phyloP scores from a whole-genome alignment of 257 asterid species.

The Thymus mandschuricus region DNA sequence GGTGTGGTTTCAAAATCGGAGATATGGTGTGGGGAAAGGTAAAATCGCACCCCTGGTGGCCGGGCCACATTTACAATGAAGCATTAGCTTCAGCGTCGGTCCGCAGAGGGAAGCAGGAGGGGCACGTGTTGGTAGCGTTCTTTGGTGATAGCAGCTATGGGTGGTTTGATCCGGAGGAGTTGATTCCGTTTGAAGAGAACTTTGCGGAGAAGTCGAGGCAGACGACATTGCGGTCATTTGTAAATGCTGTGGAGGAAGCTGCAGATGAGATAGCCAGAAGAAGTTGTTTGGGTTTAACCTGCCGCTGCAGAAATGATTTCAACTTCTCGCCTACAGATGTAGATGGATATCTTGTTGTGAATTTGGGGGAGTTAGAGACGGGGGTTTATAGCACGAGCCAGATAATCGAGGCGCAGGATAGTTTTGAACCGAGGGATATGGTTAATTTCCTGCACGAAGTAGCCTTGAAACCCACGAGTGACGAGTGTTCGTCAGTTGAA shows the following conservation, averaged over 20 bases:
- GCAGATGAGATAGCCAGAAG: constrained; percentile 74
- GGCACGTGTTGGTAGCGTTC: constrained; percentile 87
- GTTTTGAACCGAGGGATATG: constrained; percentile 58
- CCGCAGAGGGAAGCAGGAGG: constrained; percentile 69
- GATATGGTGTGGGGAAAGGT: constrained; percentile 99
- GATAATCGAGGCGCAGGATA: constrained; percentile 61
- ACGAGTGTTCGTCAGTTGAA: constrained; percentile 41
- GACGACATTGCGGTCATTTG: constrained; percentile 48
- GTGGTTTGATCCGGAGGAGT: constrained; percentile 84
- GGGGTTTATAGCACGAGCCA: constrained; percentile 60
- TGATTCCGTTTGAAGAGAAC: constrained; percentile 75
- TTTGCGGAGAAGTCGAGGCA: constrained; percentile 74
- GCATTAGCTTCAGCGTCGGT: constrained; percentile 71
- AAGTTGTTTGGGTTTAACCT: constrained; percentile 70
- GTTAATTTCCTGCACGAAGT: constrained; percentile 52
- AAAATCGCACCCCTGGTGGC: constrained; percentile 99
- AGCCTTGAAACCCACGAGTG: constrained; percentile 60
- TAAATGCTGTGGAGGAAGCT: constrained; percentile 83
- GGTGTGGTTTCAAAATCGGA: constrained; percentile 71
- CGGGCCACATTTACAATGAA: constrained; percentile 82
- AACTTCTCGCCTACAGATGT: constrained; percentile 55
- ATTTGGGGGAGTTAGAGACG: constrained; percentile 60
- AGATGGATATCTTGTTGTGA: constrained; percentile 63
- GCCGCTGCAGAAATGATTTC: constrained; percentile 64
- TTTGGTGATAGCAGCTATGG: constrained; percentile 96